Evolutionary conservation across 306 rosid species (phyloP).

Genomic region (Senna siamea): DNA sequence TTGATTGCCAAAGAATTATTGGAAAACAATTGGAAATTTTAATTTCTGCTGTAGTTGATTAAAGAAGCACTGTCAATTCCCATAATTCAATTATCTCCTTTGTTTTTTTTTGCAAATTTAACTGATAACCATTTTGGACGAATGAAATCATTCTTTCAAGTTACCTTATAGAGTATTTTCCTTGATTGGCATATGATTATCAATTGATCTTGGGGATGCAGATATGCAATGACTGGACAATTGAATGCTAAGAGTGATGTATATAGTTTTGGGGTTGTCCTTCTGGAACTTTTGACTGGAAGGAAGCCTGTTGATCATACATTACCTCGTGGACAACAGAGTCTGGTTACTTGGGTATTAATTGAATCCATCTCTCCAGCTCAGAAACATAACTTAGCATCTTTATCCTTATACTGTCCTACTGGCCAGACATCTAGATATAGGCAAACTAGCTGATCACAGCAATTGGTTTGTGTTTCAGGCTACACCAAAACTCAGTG

Average conservation of each 20-base stretch:
- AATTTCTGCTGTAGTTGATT: neutral
- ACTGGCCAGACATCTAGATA: neutral
- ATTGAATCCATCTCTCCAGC: constrained; percentile 12
- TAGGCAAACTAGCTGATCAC: constrained; percentile 41
- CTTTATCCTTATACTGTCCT: neutral
- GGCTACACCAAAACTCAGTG: constrained; percentile 97
- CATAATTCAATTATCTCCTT: neutral
- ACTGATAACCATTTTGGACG: constrained; percentile 17
- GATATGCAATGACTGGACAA: constrained; percentile 96
- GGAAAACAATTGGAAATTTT: constrained; percentile 25
- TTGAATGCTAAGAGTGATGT: constrained; percentile 91
- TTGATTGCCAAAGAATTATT: constrained; percentile 16
- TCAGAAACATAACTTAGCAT: constrained; percentile 4
- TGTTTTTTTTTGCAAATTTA: constrained; percentile 8
- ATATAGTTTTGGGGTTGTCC: constrained; percentile 89
- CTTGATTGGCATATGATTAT: constrained; percentile 23
- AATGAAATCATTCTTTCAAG: constrained; percentile 9
- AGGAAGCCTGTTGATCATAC: constrained; percentile 97
- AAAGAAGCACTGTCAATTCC: constrained; percentile 11
- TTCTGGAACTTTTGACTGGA: constrained; percentile 91
- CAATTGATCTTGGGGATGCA: constrained; percentile 44
- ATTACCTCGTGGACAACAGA: constrained; percentile 90
- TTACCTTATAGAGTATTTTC: constrained; percentile 5
- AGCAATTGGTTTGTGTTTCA: constrained; percentile 42
- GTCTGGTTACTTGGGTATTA: constrained; percentile 89